Conservation (phyloP, 2,329 filamentous ascomycete species). For the Aspergillus brunneoviolaceus region DNA sequence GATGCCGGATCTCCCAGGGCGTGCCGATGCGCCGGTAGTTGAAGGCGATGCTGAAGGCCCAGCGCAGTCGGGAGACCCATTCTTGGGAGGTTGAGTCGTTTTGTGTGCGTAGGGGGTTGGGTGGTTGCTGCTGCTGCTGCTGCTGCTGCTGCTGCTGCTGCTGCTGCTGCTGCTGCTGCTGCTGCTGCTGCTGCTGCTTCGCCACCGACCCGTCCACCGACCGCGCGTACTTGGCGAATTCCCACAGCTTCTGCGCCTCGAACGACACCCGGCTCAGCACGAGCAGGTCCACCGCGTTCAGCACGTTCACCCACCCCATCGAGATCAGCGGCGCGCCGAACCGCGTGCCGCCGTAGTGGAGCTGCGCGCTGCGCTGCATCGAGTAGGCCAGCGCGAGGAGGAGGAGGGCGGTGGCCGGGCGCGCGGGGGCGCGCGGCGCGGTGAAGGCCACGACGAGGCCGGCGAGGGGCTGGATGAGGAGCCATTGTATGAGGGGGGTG, state of each 20-base stretch:
- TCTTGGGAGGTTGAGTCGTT: background rate
- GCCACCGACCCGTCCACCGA: background rate
- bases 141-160: background rate
- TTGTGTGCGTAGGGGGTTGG: background rate
- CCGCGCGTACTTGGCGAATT: background rate
- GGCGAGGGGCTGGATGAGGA: slow-evolving; percentile 16
- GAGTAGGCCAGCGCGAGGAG: slow-evolving; percentile 14
- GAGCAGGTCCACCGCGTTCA: slow-evolving; percentile 23
- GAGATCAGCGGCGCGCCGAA: slow-evolving; percentile 17
- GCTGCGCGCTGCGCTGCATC: slow-evolving; percentile 8
- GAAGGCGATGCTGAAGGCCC: slow-evolving; percentile 15
- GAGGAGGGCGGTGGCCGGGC: slow-evolving; percentile 5
- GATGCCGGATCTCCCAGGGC: slow-evolving; percentile 20
- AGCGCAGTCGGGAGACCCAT: background rate
- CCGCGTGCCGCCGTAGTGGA: slow-evolving; percentile 7
- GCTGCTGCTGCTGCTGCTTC: background rate
- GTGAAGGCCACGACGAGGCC: slow-evolving; percentile 14
- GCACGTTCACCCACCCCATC: slow-evolving; percentile 24
- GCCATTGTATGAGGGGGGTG: slow-evolving; percentile 13
- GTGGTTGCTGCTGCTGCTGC: background rate
- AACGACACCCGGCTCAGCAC: slow-evolving; percentile 19
- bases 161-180: background rate
- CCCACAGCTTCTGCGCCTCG: slow-evolving; percentile 15
- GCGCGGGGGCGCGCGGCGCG: slow-evolving; percentile 5
- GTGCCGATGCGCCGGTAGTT: slow-evolving; percentile 25